Conservation (phyloP, 1,284 basidiomycete species). For the Leccinum subrobustum region DNA sequence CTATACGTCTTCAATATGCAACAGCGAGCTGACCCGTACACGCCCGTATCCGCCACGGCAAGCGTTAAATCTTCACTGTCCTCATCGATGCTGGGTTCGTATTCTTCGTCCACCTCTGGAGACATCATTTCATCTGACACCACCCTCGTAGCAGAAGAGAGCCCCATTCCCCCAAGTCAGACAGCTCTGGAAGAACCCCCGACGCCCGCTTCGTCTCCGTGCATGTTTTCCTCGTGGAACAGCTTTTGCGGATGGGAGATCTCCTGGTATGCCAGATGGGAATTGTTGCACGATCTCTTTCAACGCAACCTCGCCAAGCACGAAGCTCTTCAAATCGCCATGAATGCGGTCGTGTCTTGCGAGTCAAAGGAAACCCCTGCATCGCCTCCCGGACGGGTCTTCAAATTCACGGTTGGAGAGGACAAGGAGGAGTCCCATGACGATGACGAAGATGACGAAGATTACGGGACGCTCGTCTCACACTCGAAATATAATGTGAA, state of each 20-base stretch:
- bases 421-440: conserved; percentile 4
- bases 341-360: neutral
- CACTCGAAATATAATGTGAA: conserved; percentile 20
- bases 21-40: conserved; percentile 11
- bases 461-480: conserved; percentile 27
- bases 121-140: conserved; percentile 27
- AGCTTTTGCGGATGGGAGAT: conserved; percentile 22
- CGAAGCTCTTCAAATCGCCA: neutral
- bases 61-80: conserved; percentile 11
- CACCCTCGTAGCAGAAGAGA: conserved; percentile 25
- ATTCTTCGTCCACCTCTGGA: conserved; percentile 15
- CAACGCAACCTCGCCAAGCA: conserved; percentile 15
- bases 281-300: conserved; percentile 27
- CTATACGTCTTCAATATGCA: conserved; percentile 61
- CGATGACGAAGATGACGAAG: conserved; percentile 27
- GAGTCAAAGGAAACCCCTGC: neutral
- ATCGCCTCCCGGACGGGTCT: conserved; percentile 7
- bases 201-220: neutral
- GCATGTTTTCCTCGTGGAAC: conserved; percentile 10
- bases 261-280: conserved; percentile 34
- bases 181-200: neutral
- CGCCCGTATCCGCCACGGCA: neutral
- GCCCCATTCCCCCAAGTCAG: neutral
- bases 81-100: conserved; percentile 24
- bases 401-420: conserved; percentile 12